These are phyloP conservation scores for Alectoria sarmentosa DNA, from an alignment of 495 filamentous ascomycete species.

Conservation along the genomic window DNA sequence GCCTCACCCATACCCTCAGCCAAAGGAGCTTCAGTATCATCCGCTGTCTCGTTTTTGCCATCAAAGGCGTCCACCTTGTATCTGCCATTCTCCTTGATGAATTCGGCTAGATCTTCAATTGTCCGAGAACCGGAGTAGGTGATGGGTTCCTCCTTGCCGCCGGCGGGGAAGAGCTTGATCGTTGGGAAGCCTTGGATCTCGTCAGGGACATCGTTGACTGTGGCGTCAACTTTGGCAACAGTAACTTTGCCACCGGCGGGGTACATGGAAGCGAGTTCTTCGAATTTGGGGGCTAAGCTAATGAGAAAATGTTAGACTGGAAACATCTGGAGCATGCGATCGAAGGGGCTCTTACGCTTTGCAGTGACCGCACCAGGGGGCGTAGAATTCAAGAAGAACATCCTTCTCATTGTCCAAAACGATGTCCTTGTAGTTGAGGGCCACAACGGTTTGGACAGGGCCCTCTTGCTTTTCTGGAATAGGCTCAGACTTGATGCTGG, in stretches of 20 bases:
- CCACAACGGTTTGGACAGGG: slow-evolving; percentile 81
- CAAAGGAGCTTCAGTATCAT: slow-evolving; percentile 40
- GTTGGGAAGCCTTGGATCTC: slow-evolving; percentile 98
- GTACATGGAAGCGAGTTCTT: slow-evolving; percentile 80
- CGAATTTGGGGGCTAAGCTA: slow-evolving; percentile 63
- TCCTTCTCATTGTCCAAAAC: slow-evolving; percentile 94
- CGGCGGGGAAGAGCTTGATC: slow-evolving; percentile 96
- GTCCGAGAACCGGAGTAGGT: slow-evolving; percentile 86
- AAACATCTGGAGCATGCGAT: neutral
- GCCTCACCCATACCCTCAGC: slow-evolving; percentile 40
- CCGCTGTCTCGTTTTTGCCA: slow-evolving; percentile 38
- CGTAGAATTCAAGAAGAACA: slow-evolving; percentile 97
- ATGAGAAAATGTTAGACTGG: slow-evolving; percentile 22
- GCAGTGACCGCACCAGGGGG: slow-evolving; percentile 99
- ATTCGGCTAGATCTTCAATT: slow-evolving; percentile 87
- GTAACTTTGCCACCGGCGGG: slow-evolving; percentile 71
- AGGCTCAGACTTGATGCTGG: slow-evolving; percentile 97
- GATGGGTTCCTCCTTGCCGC: slow-evolving; percentile 74
- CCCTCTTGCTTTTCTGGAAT: slow-evolving; percentile 94
- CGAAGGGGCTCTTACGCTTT: slow-evolving; percentile 55
- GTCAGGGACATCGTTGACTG: slow-evolving; percentile 92
- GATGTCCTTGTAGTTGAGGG: slow-evolving; percentile 86
- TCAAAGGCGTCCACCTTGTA: slow-evolving; percentile 62
- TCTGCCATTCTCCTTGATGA: slow-evolving; percentile 92
- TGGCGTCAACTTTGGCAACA: slow-evolving; percentile 97